These are phyloP conservation scores for Neonectria sp. DNA, from an alignment of 2,329 filamentous ascomycete genomes.

Conservation along the genomic window DNA sequence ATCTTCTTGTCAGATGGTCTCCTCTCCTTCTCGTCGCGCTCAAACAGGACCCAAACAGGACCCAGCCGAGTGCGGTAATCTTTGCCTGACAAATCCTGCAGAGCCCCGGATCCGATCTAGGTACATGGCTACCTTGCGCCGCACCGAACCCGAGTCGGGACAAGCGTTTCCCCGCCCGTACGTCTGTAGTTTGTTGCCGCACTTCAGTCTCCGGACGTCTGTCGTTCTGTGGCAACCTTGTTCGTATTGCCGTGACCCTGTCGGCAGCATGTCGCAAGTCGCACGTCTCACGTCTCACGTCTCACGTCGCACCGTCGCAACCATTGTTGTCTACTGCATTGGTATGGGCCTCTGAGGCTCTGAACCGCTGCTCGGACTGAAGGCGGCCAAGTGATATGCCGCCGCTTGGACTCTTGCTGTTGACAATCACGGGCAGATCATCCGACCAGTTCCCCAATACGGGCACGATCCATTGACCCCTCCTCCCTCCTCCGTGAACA, in stretches of 20 bases:
- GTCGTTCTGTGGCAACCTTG: neutral
- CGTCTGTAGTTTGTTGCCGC: neutral
- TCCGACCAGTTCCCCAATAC: conserved; percentile 31
- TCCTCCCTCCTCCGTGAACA: conserved; percentile 6
- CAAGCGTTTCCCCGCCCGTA: conserved; percentile 13
- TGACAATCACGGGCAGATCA: conserved; percentile 33
- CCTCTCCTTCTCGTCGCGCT: neutral
- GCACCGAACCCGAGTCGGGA: conserved; percentile 34
- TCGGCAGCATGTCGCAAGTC: conserved; percentile 12
- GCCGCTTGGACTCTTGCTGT: conserved; percentile 12
- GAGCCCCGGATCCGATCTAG: conserved; percentile 45
- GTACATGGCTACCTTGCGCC: conserved; percentile 32
- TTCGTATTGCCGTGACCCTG: conserved; percentile 17
- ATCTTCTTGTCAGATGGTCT: conserved; percentile 5
- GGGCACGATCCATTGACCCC: conserved; percentile 7
- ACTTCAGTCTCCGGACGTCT: neutral
- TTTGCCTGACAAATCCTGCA: conserved; percentile 42
- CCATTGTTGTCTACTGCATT: neutral
- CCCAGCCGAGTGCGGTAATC: conserved; percentile 24
- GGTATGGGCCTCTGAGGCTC: conserved; percentile 1
- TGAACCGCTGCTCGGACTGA: conserved; percentile 30
- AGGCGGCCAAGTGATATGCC: conserved; percentile 13
- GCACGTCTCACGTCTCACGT: neutral
- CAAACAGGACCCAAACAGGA: neutral
- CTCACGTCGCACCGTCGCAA: neutral